Percentiles rank a stretch among this genome's conserved stretches.
These are phyloP conservation scores for Knoxia roxburghii DNA, from an alignment of 257 asterid genomes.

Conservation along the genomic window DNA sequence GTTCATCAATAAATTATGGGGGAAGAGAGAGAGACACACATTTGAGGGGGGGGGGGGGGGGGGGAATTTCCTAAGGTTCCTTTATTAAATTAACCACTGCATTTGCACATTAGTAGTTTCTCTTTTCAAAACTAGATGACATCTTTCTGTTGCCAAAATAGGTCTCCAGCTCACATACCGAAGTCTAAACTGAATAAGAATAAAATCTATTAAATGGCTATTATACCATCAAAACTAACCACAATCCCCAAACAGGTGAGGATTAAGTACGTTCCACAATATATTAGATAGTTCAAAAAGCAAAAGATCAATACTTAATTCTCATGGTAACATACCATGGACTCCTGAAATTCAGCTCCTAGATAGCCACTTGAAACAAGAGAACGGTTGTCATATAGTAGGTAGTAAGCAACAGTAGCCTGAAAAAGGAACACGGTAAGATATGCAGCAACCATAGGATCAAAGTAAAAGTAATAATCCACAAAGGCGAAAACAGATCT, in stretches of 20 bases:
- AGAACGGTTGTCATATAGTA: conserved; percentile 69
- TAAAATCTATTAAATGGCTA: background rate
- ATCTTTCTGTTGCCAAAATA: background rate
- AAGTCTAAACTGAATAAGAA: background rate
- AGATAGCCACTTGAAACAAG: conserved; percentile 67
- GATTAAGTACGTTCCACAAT: background rate
- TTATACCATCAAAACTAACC: background rate
- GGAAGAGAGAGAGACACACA: too few relatives aligned
- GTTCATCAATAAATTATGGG: background rate
- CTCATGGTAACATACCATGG: conserved; percentile 43
- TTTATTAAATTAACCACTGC: background rate
- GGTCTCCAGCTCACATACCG: background rate
- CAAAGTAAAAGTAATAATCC: conserved; percentile 9
- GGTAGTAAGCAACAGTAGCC: conserved; percentile 94
- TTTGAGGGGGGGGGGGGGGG: too few relatives aligned
- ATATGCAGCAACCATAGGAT: conserved; percentile 17
- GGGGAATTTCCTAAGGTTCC: background rate
- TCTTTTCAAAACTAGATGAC: too few relatives aligned
- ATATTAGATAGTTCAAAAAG: background rate
- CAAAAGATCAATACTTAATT: background rate
- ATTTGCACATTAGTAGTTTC: background rate
- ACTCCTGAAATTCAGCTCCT: conserved; percentile 70
- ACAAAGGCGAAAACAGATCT: conserved; percentile 17
- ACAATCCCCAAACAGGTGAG: background rate
- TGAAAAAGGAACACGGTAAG: conserved; percentile 25